Evolutionary conservation across 768 basidiomycete genomes (phyloP).

Genomic region (Mycena pura): DNA sequence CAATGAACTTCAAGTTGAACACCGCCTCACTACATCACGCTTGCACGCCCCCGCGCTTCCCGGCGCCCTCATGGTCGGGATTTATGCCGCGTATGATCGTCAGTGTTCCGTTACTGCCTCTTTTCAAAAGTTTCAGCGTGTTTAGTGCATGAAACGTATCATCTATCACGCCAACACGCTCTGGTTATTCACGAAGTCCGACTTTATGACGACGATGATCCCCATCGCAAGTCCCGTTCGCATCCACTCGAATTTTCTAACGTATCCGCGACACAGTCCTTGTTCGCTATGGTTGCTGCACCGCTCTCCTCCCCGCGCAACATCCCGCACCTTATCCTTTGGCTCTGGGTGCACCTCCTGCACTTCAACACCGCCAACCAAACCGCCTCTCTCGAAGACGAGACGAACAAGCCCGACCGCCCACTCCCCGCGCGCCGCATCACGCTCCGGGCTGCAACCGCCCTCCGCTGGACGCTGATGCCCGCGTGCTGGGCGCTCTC

Average conservation of each 20-base stretch:
- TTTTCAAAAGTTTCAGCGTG: no score
- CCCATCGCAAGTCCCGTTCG: constrained; percentile 47
- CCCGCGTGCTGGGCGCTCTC: constrained; percentile 44
- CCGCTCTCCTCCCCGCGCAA: constrained; percentile 30
- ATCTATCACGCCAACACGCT: no score
- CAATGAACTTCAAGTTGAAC: no score
- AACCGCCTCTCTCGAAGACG: constrained; percentile 49
- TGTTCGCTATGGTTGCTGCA: constrained; percentile 42
- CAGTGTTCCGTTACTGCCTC: no score
- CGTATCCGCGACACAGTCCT: constrained; percentile 30
- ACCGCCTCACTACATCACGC: no score
- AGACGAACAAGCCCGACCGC: constrained; percentile 50
- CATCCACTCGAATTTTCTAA: background rate
- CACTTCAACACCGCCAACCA: constrained; percentile 56
- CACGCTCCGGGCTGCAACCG: constrained; percentile 38
- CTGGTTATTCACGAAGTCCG: constrained; percentile 56
- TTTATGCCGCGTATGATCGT: no score
- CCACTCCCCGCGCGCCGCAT: constrained; percentile 54
- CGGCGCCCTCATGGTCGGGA: no score
- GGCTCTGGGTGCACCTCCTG: constrained; percentile 54
- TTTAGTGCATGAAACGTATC: no score
- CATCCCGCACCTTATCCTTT: constrained; percentile 39
- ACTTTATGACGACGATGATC: constrained; percentile 52
- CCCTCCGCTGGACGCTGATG: constrained; percentile 45
- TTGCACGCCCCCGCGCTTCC: no score